Base-by-base conservation (phyloP, 1,284 basidiomycete species). In the Pascua sp. region DNA sequence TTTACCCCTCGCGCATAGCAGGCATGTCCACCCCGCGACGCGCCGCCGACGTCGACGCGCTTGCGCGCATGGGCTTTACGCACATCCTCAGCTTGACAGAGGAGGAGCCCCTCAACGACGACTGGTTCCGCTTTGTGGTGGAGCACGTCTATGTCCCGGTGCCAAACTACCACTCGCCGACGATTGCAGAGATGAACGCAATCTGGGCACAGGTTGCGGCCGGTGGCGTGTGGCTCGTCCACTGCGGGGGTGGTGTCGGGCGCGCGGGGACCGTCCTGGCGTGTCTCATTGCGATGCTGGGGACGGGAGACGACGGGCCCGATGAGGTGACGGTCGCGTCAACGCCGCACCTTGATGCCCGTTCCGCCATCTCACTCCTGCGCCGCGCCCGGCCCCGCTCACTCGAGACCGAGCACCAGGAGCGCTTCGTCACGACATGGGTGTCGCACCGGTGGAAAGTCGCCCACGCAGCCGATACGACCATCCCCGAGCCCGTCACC, bases 171-270 rank as follows among this genome's bases (percentile, higher is more conserved):
- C 67, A 78, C 37, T 79, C 83, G 8, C 84, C 84, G 10, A 81
- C 81, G 0, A 75, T 85, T 49, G 83, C 84, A 67, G 83, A 85
- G 62, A 82, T 85, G 80, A 83, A 85, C 65, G 65, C 83, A 43
- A 75, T 85, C 54, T 77, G 84, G 57, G 70, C 77, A 15, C 67
- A 83, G 11, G 71, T 84, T 15, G 70, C 78, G 7, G 80, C 83
- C 46, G 70, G 76, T 13, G 68, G 70, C 17, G 80, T 82, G 11
- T 67, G 80, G 8, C 82, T 85, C 9, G 74, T 85, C 11, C 84
- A 86, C 62, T 85, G 84, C 64, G 84, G 83, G 15, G 84, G 84
- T 3, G 85, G 84, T 1, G 84, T 84, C 62, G 84, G 84, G 0
- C 80, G 84, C 13, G 84, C 84, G 16, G 84, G 85, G 11, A 85